Evolutionary conservation across 768 basidiomycete genomes (phyloP).

Genomic region (Rhodotorula taiwanensis): DNA sequence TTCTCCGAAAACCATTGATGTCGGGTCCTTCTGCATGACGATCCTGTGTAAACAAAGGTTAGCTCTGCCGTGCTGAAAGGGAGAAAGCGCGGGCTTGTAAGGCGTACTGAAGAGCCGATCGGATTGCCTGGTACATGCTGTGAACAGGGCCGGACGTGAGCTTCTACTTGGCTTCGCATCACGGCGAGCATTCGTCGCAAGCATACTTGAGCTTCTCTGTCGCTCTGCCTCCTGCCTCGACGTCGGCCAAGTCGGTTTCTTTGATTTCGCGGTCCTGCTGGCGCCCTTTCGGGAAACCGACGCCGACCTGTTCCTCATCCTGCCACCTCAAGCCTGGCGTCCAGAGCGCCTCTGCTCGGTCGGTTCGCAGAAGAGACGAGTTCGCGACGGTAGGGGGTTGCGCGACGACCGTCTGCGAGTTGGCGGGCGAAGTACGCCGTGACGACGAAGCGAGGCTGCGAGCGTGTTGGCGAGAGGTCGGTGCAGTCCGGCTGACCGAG

Average conservation of each 20-base stretch:
- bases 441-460: constrained; percentile 1
- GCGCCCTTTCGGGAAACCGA: not conserved
- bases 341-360: constrained; percentile 63
- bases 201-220: constrained; percentile 80
- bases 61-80: not conserved
- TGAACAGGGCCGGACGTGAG: not conserved
- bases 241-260: constrained; percentile 48
- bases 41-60: constrained; percentile 51
- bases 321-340: constrained; percentile 67
- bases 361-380: constrained; percentile 58
- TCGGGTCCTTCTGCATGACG: constrained; percentile 75
- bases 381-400: constrained; percentile 51
- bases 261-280: constrained; percentile 1
- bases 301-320: constrained; percentile 51
- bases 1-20: constrained; percentile 74
- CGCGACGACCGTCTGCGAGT: constrained; percentile 6
- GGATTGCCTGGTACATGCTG: constrained; percentile 72
- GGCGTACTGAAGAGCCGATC: constrained; percentile 74
- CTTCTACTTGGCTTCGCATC: not conserved
- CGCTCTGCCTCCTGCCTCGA: constrained; percentile 63
- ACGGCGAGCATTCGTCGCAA: too few relatives aligned
- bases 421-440: constrained; percentile 7
- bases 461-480: not conserved
- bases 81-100: not conserved
- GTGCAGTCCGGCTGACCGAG: not conserved